These are phyloP conservation scores for Kurtzmaniella natalensis DNA, from an alignment of 1,139 yeast genomes.

Conservation along the genomic window DNA sequence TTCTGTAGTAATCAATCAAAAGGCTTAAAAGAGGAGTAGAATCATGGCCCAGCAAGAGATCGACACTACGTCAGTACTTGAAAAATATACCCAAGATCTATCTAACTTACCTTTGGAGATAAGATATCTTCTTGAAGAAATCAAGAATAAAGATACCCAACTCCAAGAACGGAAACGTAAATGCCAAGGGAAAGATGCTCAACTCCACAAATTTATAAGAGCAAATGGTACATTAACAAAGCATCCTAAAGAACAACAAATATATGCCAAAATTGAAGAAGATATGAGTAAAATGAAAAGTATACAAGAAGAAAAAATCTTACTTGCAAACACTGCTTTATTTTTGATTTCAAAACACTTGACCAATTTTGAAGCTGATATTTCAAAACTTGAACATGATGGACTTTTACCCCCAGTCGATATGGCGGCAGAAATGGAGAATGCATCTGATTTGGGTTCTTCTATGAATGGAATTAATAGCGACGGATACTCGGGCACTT, in stretches of 20 bases:
- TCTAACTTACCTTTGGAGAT: constrained; percentile 90
- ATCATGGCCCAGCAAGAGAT: constrained; percentile 14
- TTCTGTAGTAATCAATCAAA: too few relatives aligned
- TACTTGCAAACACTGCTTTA: constrained; percentile 78
- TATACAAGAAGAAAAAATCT: constrained; percentile 73
- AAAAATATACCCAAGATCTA: constrained; percentile 49
- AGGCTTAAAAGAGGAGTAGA: too few relatives aligned
- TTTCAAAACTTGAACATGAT: constrained; percentile 70
- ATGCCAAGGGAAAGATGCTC: constrained; percentile 68
- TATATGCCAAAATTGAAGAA: constrained; percentile 63
- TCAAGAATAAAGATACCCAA: constrained; percentile 64
- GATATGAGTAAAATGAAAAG: constrained; percentile 59
- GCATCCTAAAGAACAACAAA: constrained; percentile 76
- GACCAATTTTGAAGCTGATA: constrained; percentile 67
- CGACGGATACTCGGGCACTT: constrained; percentile 26
- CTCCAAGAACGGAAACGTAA: constrained; percentile 64
- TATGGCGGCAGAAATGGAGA: constrained; percentile 17
- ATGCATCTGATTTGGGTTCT: constrained; percentile 5
- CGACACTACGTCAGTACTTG: constrained; percentile 50
- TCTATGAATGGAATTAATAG: constrained; percentile 14
- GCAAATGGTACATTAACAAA: constrained; percentile 79
- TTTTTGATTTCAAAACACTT: constrained; percentile 74
- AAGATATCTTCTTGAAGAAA: constrained; percentile 74
- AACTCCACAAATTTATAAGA: constrained; percentile 76
- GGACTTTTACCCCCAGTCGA: constrained; percentile 67